These are phyloP conservation scores for Rhizopogon sp. DNA, from an alignment of 768 basidiomycete species.

Conservation along the genomic window DNA sequence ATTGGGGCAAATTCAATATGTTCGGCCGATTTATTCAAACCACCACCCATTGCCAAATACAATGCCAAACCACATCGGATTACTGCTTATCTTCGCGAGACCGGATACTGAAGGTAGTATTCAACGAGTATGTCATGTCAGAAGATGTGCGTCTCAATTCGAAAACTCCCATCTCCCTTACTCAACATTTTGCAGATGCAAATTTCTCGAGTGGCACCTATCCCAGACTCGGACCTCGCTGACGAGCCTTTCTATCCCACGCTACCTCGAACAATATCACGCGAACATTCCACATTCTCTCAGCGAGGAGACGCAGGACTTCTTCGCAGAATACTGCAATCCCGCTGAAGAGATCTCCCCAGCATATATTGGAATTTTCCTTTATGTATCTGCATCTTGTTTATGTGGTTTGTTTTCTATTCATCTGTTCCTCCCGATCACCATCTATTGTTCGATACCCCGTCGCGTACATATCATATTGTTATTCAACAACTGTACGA, in stretches of 20 bases:
- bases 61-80: constrained; percentile 55
- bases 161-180: background rate
- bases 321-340: constrained; percentile 48
- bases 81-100: constrained; percentile 59
- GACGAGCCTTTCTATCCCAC: constrained; percentile 35
- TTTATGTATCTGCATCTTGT: constrained; percentile 22
- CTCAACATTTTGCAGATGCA: constrained; percentile 47
- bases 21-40: constrained; percentile 82
- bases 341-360: constrained; percentile 19
- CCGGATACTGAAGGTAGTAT: constrained; percentile 50
- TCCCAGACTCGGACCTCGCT: constrained; percentile 36
- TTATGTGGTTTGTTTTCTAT: constrained; percentile 21
- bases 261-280: constrained; percentile 26
- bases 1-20: constrained; percentile 96
- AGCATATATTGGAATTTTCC: constrained; percentile 17
- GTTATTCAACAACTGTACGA: background rate
- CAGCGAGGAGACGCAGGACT: constrained; percentile 40
- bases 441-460: constrained; percentile 28
- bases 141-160: constrained; percentile 45
- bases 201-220: constrained; percentile 53
- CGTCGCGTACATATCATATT: constrained; percentile 29
- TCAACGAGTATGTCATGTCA: constrained; percentile 59
- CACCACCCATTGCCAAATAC: constrained; percentile 73
- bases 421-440: constrained; percentile 11
- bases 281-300: constrained; percentile 24